Conservation (phyloP, 805 yeast species). For the Pichia nanzhaoensis region DNA sequence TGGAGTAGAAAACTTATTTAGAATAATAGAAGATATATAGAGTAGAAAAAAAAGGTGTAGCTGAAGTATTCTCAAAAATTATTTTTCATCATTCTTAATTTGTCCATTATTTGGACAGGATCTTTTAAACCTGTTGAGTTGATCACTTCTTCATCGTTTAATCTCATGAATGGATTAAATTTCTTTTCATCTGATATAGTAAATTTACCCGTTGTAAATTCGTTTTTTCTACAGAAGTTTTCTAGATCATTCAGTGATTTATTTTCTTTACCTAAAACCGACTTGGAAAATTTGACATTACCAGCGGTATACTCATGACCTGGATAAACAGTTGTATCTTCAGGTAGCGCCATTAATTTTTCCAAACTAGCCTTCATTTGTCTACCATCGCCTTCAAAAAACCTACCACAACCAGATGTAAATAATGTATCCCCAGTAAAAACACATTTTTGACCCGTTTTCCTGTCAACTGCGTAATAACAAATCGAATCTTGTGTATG, state of each 20-base stretch:
- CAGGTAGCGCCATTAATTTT: constrained; percentile 53
- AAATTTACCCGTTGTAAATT: constrained; percentile 77
- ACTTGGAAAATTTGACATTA: constrained; percentile 71
- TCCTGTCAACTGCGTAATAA: constrained; percentile 63
- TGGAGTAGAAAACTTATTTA: constrained; percentile 62
- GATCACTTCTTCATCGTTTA: constrained; percentile 56
- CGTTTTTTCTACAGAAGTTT: constrained; percentile 45
- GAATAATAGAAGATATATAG: constrained; percentile 30
- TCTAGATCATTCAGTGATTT: constrained; percentile 49
- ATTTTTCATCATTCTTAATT: constrained; percentile 73
- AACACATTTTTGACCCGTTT: constrained; percentile 61
- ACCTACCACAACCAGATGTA: constrained; percentile 92
- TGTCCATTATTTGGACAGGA: constrained; percentile 57
- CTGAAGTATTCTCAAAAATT: constrained; percentile 28
- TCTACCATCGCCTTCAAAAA: constrained; percentile 82
- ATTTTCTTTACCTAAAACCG: constrained; percentile 44
- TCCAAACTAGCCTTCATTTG: constrained; percentile 76
- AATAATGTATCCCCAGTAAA: constrained; percentile 96
- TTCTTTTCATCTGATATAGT: constrained; percentile 76
- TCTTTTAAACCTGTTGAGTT: constrained; percentile 48
- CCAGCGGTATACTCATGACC: constrained; percentile 94
- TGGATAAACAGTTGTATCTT: constrained; percentile 71
- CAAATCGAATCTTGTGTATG: constrained; percentile 97
- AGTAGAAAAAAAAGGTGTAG: background rate
- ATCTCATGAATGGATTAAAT: constrained; percentile 87